These are phyloP conservation scores for Isochrysis galbana DNA, from an alignment of 78 protist species.

Conservation along the genomic window DNA sequence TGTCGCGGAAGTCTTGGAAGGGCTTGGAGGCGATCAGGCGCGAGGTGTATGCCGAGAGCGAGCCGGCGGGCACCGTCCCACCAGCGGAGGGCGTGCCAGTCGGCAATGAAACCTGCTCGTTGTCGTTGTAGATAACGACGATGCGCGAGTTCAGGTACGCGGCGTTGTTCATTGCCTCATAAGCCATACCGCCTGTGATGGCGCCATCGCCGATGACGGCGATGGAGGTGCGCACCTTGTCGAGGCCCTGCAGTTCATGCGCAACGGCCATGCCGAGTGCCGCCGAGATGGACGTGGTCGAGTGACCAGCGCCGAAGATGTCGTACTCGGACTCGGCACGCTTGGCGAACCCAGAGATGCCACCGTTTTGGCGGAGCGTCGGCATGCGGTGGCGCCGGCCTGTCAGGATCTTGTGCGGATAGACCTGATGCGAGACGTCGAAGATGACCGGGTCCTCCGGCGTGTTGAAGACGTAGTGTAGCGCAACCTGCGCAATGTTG, in stretches of 20 bases:
- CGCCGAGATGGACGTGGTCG: conserved; percentile 31
- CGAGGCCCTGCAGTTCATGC: not conserved
- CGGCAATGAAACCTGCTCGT: conserved; percentile 28
- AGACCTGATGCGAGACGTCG: conserved; percentile 27
- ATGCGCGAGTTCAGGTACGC: conserved; percentile 15
- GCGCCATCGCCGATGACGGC: conserved; percentile 47
- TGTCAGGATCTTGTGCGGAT: conserved; percentile 52
- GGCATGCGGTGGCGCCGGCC: conserved; percentile 41
- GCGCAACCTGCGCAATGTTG: too few species aligned
- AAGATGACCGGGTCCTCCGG: conserved; percentile 18
- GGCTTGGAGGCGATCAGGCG: conserved; percentile 13
- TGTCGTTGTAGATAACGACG: conserved; percentile 35
- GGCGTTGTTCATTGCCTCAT: conserved; percentile 36
- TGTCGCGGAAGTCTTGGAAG: not conserved
- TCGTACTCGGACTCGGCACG: conserved; percentile 11
- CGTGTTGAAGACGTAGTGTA: conserved; percentile 46
- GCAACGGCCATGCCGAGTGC: conserved; percentile 34
- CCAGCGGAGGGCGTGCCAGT: conserved; percentile 18
- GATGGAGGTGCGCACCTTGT: conserved; percentile 30
- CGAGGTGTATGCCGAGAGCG: not conserved
- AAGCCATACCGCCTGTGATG: conserved; percentile 41
- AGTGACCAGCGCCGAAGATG: conserved; percentile 43
- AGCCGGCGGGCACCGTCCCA: conserved; percentile 14
- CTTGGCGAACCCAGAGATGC: conserved; percentile 30
- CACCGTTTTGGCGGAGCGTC: conserved; percentile 37